Percentiles rank a stretch among this genome's conserved stretches.
These are phyloP conservation scores for Thalassiosira mediterranea DNA, from an alignment of 352 stramenopile species.

Conservation along the genomic window DNA sequence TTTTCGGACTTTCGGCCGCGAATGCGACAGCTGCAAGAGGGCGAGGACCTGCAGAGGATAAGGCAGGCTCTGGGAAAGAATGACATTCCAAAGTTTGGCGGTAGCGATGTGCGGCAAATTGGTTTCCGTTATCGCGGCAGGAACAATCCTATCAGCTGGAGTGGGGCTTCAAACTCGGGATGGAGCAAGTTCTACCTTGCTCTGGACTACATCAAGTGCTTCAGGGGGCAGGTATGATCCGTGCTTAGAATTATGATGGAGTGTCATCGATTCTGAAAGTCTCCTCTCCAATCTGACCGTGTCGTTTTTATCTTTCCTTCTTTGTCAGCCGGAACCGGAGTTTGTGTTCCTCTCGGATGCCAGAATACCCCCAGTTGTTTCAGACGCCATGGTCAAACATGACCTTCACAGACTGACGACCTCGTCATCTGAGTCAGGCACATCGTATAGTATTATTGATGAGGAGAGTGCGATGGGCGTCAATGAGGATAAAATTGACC, in stretches of 20 bases:
- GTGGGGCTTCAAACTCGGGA: no score
- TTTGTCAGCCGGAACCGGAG: slow-evolving; percentile 81
- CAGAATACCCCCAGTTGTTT: slow-evolving; percentile 70
- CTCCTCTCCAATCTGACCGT: no score
- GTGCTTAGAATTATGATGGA: no score
- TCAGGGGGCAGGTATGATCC: no score
- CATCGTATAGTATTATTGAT: slow-evolving; percentile 29
- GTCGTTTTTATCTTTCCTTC: no score
- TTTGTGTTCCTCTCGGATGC: slow-evolving; percentile 82
- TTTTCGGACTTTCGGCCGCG: slow-evolving; percentile 78
- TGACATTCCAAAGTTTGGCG: slow-evolving; percentile 55
- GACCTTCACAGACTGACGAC: slow-evolving; percentile 54
- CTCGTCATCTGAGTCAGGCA: slow-evolving; percentile 10
- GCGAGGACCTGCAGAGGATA: slow-evolving; percentile 26
- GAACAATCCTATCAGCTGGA: slow-evolving; percentile 45
- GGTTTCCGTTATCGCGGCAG: slow-evolving; percentile 74
- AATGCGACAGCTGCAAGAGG: slow-evolving; percentile 32
- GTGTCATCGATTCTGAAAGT: no score
- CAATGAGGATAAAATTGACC: slow-evolving; percentile 29
- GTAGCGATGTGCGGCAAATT: slow-evolving; percentile 72
- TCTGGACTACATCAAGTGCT: slow-evolving; percentile 81
- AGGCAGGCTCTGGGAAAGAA: slow-evolving; percentile 32
- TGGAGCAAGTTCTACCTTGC: slow-evolving; percentile 78
- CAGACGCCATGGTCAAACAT: slow-evolving; percentile 70
- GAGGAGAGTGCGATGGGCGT: slow-evolving; percentile 26